These are phyloP conservation scores for Asterochloris erici DNA, from an alignment of 139 green algal genomes.

Conservation along the genomic window DNA sequence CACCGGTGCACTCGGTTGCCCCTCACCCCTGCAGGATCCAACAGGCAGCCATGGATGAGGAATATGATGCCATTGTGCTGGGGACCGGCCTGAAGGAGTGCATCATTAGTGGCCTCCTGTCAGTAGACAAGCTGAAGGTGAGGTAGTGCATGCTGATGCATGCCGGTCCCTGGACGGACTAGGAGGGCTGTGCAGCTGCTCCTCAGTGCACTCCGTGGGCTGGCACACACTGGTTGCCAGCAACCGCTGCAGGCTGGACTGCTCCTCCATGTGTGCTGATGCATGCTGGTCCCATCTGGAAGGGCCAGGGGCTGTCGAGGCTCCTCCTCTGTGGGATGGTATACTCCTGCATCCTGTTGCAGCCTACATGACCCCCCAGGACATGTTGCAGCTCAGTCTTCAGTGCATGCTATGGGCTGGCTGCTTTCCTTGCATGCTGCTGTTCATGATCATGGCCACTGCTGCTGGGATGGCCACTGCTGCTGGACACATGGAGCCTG, in stretches of 20 bases:
- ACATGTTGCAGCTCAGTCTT: too few species aligned
- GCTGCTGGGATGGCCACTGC: background rate
- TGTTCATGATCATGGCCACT: background rate
- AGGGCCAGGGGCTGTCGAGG: too few species aligned
- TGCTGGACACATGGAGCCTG: background rate
- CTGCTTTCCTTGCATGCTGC: too few species aligned
- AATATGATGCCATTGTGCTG: slow-evolving; percentile 97
- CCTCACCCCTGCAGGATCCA: too few species aligned
- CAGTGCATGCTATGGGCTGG: too few species aligned
- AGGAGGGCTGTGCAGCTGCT: too few species aligned
- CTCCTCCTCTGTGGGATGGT: too few species aligned
- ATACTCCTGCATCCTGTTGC: too few species aligned
- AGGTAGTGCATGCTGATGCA: background rate
- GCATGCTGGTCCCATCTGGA: background rate
- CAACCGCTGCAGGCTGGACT: background rate
- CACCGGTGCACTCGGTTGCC: too few species aligned
- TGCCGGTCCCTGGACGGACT: background rate
- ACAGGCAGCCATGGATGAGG: slow-evolving; percentile 75
- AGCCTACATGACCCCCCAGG: too few species aligned
- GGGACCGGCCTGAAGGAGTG: slow-evolving; percentile 99
- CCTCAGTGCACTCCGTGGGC: too few species aligned
- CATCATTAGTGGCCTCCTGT: slow-evolving; percentile 94
- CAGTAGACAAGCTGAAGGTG: slow-evolving; percentile 90
- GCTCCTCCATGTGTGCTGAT: background rate
- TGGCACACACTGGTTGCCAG: background rate